Base-by-base conservation (phyloP, 2,329 filamentous ascomycete genomes). In the Xylaria sp. region DNA sequence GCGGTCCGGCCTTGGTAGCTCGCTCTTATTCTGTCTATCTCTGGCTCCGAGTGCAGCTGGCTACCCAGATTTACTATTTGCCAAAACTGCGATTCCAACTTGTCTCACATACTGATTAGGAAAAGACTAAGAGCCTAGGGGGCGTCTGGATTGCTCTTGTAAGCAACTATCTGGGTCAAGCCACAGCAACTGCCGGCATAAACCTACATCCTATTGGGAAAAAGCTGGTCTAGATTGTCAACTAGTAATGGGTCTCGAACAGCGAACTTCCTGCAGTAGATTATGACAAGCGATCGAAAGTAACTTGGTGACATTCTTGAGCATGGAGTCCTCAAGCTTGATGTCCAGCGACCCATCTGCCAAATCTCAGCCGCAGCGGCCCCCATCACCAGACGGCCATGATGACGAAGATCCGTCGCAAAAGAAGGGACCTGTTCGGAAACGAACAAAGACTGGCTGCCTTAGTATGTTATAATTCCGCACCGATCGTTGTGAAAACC, bases 391-490 rank as follows among this genome's bases (percentile, higher is more conserved):
- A 70, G 73, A 73, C 45, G 77, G 72, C 19, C 69, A 77, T 34
- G 80, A 78, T 61, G 79, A 79, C 12, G 82, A 82, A 11, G 82
- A 84, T 55, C 74, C 77, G n/a, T 80, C 79, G 60, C 76, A 79
- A 24, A 86, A 85, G 73, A 87, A 85, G 74, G 74, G 80, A 2
- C 79, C 84, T 19, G 79, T 82, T 24, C 87, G 88, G 74, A 93
- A 90, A 79, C 86, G 94, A 75, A 97, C 94, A 60, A 98, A 98
- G 82, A 97, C 94, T 1, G 94, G 94, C 14, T 98, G 94, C 78
- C 82, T 97, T 69, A 98, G 92, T 94, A 86, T 79, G 91, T 65
- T 53, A 47, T 34, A 85, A 58, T 55, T 63, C 21, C 50, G 21
- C 54, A 51, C 57, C 36, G 32, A 21, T 59, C 30, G 24, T 47